phyloP scores from a whole-genome alignment of 306 rosid genomes.

The Sicyos edulis region DNA sequence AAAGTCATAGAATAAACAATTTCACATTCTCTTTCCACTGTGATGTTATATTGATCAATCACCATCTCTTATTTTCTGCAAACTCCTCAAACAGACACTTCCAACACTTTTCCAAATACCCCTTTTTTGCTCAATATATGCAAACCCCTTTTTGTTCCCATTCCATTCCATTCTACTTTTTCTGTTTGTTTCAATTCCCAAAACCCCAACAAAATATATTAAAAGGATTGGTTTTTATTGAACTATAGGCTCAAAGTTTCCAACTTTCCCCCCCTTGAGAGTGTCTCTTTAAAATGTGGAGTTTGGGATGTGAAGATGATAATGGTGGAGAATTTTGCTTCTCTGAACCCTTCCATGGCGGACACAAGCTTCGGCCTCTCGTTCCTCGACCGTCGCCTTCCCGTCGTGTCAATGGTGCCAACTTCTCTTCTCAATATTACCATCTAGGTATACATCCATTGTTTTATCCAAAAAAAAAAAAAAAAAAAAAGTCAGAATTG shows the following conservation, averaged over 20 bases:
- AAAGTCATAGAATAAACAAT: background rate
- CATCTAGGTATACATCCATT: slow-evolving; percentile 43
- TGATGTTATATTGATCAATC: slow-evolving; percentile 44
- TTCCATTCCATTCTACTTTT: slow-evolving; percentile 2
- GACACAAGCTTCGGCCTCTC: slow-evolving; percentile 69
- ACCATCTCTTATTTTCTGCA: slow-evolving; percentile 53
- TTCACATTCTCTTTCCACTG: slow-evolving; percentile 21
- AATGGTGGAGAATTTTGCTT: slow-evolving; percentile 49
- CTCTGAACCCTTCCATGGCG: slow-evolving; percentile 43
- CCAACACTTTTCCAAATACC: slow-evolving; percentile 24
- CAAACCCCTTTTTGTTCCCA: background rate
- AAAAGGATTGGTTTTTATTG: too few species aligned
- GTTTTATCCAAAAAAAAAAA: too few species aligned
- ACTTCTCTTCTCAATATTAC: slow-evolving; percentile 57
- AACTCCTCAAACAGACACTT: slow-evolving; percentile 23
- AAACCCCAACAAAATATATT: background rate
- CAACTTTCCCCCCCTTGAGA: background rate
- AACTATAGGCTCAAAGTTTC: background rate
- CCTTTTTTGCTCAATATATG: background rate
- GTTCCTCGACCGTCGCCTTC: slow-evolving; percentile 54
- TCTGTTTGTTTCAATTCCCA: slow-evolving; percentile 6
- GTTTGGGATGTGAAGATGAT: slow-evolving; percentile 67
- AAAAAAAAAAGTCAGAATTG: too few species aligned
- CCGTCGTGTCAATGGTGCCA: slow-evolving; percentile 37
- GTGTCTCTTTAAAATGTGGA: slow-evolving; percentile 48